Evolutionary conservation across 768 basidiomycete species (phyloP).

Genomic region (Pholiota microspora): DNA sequence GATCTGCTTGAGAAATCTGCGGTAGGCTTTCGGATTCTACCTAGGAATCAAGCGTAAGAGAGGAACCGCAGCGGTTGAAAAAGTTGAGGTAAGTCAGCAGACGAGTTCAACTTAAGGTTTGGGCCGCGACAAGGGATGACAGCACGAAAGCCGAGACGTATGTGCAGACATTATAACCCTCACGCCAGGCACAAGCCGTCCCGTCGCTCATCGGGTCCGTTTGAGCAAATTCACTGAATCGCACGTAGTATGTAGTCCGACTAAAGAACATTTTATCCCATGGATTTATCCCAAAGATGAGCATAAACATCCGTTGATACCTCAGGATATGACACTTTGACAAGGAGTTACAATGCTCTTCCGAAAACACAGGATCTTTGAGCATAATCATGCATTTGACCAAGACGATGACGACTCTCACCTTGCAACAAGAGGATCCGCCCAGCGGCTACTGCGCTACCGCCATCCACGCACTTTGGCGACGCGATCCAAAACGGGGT

Average conservation of each 20-base stretch:
- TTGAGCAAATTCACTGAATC: neutral
- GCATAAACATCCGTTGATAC: constrained; percentile 3
- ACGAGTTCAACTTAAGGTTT: constrained; percentile 16
- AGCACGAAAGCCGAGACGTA: constrained; percentile 2
- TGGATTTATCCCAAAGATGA: constrained; percentile 9
- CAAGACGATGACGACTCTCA: constrained; percentile 2
- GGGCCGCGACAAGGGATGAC: constrained; percentile 7
- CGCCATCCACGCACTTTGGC: constrained; percentile 37
- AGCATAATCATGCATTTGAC: constrained; percentile 10
- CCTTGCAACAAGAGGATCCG: constrained; percentile 4
- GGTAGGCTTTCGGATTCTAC: too few species aligned
- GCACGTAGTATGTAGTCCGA: neutral
- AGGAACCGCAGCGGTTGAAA: too few species aligned
- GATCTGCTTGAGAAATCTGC: too few species aligned
- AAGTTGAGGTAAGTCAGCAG: neutral
- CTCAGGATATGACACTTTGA: constrained; percentile 11
- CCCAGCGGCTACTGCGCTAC: constrained; percentile 8
- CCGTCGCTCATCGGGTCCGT: constrained; percentile 13
- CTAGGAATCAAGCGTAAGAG: too few species aligned
- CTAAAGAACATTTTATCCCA: constrained; percentile 2
- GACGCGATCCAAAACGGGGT: constrained; percentile 35
- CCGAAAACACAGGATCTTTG: constrained; percentile 10
- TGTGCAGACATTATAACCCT: neutral
- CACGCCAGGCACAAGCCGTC: constrained; percentile 10
- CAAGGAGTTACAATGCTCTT: constrained; percentile 1